Conservation (phyloP, 2,329 filamentous ascomycete genomes). For the Arthroderma sp. region DNA sequence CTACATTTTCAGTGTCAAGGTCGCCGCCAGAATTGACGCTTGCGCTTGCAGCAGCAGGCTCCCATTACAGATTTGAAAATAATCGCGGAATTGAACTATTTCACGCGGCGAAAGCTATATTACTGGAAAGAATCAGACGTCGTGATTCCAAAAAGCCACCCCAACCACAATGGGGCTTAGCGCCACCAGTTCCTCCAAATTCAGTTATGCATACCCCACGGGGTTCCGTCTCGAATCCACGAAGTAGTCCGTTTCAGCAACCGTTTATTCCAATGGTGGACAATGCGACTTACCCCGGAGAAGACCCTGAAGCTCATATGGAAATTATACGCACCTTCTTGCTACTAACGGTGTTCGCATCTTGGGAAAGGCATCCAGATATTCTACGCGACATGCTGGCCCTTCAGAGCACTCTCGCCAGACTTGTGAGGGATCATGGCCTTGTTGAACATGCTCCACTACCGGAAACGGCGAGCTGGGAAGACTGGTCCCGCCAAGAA, state of each 20-base stretch:
- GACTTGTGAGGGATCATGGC: conserved; percentile 42
- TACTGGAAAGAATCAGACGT: conserved; percentile 38
- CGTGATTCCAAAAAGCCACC: conserved; percentile 35
- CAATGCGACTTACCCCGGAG: conserved; percentile 21
- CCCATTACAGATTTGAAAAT: conserved; percentile 37
- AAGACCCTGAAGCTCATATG: conserved; percentile 36
- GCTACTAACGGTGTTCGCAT: conserved; percentile 45
- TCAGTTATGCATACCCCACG: conserved; percentile 24
- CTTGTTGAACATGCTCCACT: conserved; percentile 23
- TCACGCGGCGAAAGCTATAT: conserved; percentile 42
- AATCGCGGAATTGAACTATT: conserved; percentile 43
- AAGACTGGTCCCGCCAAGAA: conserved; percentile 42
- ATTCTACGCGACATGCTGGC: conserved; percentile 45
- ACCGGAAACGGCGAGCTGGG: conserved; percentile 37
- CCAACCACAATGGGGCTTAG: conserved; percentile 30
- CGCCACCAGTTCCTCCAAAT: conserved; percentile 21
- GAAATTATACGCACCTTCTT: conserved; percentile 39
- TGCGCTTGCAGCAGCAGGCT: conserved; percentile 38
- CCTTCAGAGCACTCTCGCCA: conserved; percentile 43
- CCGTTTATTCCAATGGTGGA: conserved; percentile 22
- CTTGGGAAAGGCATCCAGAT: conserved; percentile 46
- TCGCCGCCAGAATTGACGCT: conserved; percentile 38
- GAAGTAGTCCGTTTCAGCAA: conserved; percentile 32
- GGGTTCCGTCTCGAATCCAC: conserved; percentile 29
- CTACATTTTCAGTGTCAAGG: conserved; percentile 33